Base-by-base conservation (phyloP, 2,329 filamentous ascomycete genomes). In the Pseudogymnoascus verrucosus region DNA sequence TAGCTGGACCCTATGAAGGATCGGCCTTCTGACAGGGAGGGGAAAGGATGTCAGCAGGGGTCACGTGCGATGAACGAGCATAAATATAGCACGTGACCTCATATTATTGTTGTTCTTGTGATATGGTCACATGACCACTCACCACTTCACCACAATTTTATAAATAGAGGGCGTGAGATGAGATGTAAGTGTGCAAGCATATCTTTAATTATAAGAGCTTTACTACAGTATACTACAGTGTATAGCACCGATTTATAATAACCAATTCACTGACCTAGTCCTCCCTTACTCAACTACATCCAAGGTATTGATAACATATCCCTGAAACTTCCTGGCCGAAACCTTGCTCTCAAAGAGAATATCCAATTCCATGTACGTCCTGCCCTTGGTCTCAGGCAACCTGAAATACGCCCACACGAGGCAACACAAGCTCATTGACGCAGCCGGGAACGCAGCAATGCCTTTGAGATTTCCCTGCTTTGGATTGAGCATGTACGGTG, bases 401-500 rank as follows among this genome's bases (percentile, higher is more conserved):
- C 64, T 44, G 34, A 65, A 65, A 37, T 60, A 64, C 6, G 54
- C 28, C 64, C 64, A 65, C 3, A 65, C 34, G 10, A 65, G 16
- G 12, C 36, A 51, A 6, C 36, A 34, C 21, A 62, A 11, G 23
- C 28, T 40, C 14, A 64, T 28, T 3, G 16, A 37, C 7, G 34
- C 57, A 42, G 44, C 44, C n/a, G 54, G 44, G 37, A 65, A 65
- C 31, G 59, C 64, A 7, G 64, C 57, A 23, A 61, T 64, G 1
- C 64, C 64, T 14, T 59, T 62, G 21, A 62, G 34, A 37, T 65
- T 64, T 11, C 26, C 40, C 10, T 36, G 36, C 2, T 26, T 51
- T 1, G 62, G 62, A 66, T 79, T 79, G 10, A 66, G 64, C 64
- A 79, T 95, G 92, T 42, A 91, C 89, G 75, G 96, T 86, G 74